Evolutionary conservation across 2,329 filamentous ascomycete genomes (phyloP), one percentile per base, ranked within the genome.

Genomic region (Nannizzia gypsea): DNA sequence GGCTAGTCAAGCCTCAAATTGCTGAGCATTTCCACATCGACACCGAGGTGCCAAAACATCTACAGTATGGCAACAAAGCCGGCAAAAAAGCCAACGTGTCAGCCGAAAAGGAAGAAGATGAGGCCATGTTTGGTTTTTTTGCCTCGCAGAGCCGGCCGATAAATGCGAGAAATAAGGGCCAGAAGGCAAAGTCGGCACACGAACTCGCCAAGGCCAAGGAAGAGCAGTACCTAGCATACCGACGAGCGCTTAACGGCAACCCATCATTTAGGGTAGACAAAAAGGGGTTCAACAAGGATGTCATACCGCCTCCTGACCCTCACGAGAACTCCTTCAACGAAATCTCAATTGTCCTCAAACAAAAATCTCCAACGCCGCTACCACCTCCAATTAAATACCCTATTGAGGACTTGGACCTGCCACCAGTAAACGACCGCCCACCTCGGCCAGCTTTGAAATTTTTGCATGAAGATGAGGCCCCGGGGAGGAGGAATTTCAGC

Each of bases 391-490:
- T 93, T 63, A 96, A 95, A 70, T 97, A 96, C 71, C 93, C 93
- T 0, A 95, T 96, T 63, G 93, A 99, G 68, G 93, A 99, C 73
- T 76, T 97, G 56, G 88, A 95, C 65, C 79, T 97, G 24, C 81
- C 85, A 22, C 86, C 87, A 60, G 76, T 76, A 26, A 81, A 86
- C 58, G 83, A 80, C 9, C 72, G 80, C 46, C 80, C 11, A 13
- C 58, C 84, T 60, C 84, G 93, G 13, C 93, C 93, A 2, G 75
- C 82, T 0, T 75, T 97, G 54, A 89, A 88, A 60, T 96, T 88
- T 69, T 78, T 95, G 66, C 80, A 79, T 58, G 81, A 90, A 60
- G 80, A 82, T 8, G 76, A 80, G 48, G 72, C 79, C 4, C 71
- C n/a, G n/a, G 48, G 17, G 52, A 24, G 2, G 5, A 48, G 24